These are phyloP conservation scores for Diphasiastrum complanatum DNA, from an alignment of 83 land plant species.

Conservation along the genomic window DNA sequence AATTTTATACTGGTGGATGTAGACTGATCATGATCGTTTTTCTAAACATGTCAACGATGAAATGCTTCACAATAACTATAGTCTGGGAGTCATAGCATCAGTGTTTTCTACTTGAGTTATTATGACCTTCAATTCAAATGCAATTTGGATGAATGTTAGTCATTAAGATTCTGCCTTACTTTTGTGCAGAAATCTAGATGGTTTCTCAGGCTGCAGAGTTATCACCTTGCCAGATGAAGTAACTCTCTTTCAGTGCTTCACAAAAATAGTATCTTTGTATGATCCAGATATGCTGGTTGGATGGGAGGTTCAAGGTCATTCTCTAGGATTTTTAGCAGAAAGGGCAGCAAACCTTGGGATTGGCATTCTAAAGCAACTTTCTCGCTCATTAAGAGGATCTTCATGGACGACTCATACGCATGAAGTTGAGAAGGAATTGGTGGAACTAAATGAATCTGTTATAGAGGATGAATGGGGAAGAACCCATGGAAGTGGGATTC, in stretches of 20 bases:
- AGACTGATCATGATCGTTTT: too few relatives aligned
- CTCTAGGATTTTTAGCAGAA: slow-evolving; percentile 86
- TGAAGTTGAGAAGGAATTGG: slow-evolving; percentile 8
- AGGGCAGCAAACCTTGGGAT: slow-evolving; percentile 73
- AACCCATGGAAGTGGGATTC: slow-evolving; percentile 89
- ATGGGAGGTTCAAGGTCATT: slow-evolving; percentile 89
- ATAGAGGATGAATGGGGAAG: slow-evolving; percentile 96
- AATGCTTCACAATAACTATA: neutral
- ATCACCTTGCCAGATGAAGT: slow-evolving; percentile 46
- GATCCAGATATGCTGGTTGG: slow-evolving; percentile 95
- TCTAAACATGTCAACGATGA: too few relatives aligned
- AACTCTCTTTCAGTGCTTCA: slow-evolving; percentile 48
- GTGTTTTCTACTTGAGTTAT: neutral
- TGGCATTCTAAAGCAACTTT: slow-evolving; percentile 55
- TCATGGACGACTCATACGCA: slow-evolving; percentile 20
- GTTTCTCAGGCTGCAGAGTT: slow-evolving; percentile 47
- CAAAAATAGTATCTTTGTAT: slow-evolving; percentile 40
- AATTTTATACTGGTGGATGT: too few relatives aligned
- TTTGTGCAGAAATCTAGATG: slow-evolving; percentile 65
- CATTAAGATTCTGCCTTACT: too few relatives aligned
- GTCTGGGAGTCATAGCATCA: neutral
- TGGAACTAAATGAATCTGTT: slow-evolving; percentile 27
- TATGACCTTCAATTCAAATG: neutral
- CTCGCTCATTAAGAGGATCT: slow-evolving; percentile 46
- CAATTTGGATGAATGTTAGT: slow-evolving; percentile 3